Percentiles rank a stretch among this genome's conserved stretches.
Conservation (phyloP, 2,329 filamentous ascomycete genomes). For the Corinectria fuckeliana region DNA sequence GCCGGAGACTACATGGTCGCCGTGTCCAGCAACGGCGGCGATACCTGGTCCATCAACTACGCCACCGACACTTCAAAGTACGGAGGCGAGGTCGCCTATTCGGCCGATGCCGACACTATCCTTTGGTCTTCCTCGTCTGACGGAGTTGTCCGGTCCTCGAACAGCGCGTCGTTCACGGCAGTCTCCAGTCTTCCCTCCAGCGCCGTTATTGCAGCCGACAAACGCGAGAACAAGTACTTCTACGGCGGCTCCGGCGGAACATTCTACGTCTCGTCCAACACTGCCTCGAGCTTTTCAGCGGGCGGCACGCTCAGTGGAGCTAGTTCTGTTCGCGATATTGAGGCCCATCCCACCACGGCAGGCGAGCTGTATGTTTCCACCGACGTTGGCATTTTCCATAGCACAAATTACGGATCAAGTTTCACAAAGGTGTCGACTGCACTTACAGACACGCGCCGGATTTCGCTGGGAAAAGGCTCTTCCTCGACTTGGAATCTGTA, state of each 20-base stretch:
- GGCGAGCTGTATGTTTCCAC: conserved; percentile 68
- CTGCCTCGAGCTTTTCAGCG: conserved; percentile 52
- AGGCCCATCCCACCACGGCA: conserved; percentile 60
- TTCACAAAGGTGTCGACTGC: conserved; percentile 50
- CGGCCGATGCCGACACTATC: conserved; percentile 57
- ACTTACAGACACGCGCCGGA: conserved; percentile 49
- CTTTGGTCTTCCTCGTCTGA: conserved; percentile 52
- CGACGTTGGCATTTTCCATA: conserved; percentile 60
- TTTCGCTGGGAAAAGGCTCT: conserved; percentile 52
- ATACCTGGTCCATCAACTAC: conserved; percentile 54
- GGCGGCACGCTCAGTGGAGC: conserved; percentile 47
- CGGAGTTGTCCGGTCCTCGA: conserved; percentile 51
- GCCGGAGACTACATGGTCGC: conserved; percentile 53
- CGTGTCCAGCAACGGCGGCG: conserved; percentile 57
- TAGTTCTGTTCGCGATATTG: conserved; percentile 60
- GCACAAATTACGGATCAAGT: conserved; percentile 56
- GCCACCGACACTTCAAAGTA: conserved; percentile 52
- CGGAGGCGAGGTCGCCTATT: conserved; percentile 56
- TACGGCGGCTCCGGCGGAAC: conserved; percentile 54
- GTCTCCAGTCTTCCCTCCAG: conserved; percentile 53
- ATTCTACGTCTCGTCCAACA: conserved; percentile 61
- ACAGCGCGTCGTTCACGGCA: conserved; percentile 48
- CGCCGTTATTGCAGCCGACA: conserved; percentile 61
- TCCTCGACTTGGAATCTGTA: conserved; percentile 53
- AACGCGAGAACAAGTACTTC: conserved; percentile 58